Base-by-base conservation (phyloP, 2,329 filamentous ascomycete genomes). In the Celoporthe dispersa region DNA sequence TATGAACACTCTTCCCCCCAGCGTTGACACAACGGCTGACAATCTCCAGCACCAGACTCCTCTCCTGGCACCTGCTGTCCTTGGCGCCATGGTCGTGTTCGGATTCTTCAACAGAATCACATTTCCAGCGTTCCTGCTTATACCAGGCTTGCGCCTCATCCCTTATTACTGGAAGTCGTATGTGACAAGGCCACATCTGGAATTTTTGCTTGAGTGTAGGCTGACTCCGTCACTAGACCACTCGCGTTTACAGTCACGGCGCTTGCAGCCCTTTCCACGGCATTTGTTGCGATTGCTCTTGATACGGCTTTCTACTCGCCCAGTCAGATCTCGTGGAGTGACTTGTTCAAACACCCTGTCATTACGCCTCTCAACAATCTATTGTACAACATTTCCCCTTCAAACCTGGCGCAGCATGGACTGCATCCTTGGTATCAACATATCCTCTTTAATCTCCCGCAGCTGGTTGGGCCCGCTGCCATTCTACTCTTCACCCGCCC, bases 91-190 rank as follows among this genome's bases (percentile, higher is more conserved):
- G 68, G 86, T 88, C 66, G 91, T 97, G 19, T 92, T 96, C 76
- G 96, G 96, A 64, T 83, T 95, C 70, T 99, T 99, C 82, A 99
- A 98, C 81, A 90, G 96, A 74, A 98, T 98, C 77, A 99, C 96
- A 12, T 98, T 98, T 80, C 95, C 95, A 61, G 95, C 94, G 19
- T 99, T 97, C 79, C 82, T 99, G 72, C 80, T 97, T 70, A 89
- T 98, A 78, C 95, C 96, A 67, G 91, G 91, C 48, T 83, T 97
- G 78, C 91, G 90, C 77, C 85, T 99, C 77, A 84, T 98, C 79
- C 94, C 94, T 74, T 92, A 97, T 83, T 96, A 97, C 78, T 82
- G 88, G 79, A 90, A 90, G 79, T 95, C 91, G 92, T 96, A 81
- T 78, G 88, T 82, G 35, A 31, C 41, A 64, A 25, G 12, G 33